Base-by-base conservation (phyloP, 306 rosid species). In the Ziziphus jujuba region DNA sequence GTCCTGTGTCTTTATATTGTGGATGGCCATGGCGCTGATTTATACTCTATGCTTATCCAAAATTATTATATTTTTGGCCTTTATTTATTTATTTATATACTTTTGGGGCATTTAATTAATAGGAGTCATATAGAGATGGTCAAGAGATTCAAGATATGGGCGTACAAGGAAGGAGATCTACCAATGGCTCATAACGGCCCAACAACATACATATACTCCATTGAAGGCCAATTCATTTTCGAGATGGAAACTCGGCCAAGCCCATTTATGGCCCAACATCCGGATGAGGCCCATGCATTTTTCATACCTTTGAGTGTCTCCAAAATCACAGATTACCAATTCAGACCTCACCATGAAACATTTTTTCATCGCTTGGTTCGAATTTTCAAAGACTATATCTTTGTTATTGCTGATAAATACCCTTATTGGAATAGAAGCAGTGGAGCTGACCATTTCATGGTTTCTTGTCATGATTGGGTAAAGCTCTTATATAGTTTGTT, bases 401-500 rank as follows among this genome's bases (percentile, higher is more conserved):
- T 12, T 9, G 66, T 72, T 2, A 11, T 72, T 0, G 51, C 77
- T 0, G 40, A 72, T 14, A 77, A 66, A 22, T 77, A 72, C 38
- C 70, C 77, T 11, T 72, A 66, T 19, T 84, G 89, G 89, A 87
- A 87, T 24, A 74, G 90, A 66, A 85, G 90, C 82, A 44, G 54
- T 13, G 95, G 90, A 48, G 87, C 84, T 21, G 90, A 87, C 31
- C 95, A 85, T 70, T 83, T 87, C 35, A 76, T 82, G 54, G 31
- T 87, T 54, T 84, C 90, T 35, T 87, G 88, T 69, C 90, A 87
- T 40, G 93, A 87, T 69, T 87, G 90, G 93, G 90, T 87, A 78
- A 28, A 28, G 2, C 33, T 28, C 33, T 28, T 28, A 28, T 28
- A 28, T 28, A 15, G 70, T 4, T 15, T 19, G 22, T 49, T 6